Evolutionary conservation across 805 yeast species (phyloP), one percentile per base, ranked within the genome.

Genomic region (Yarrowia keelungensis): DNA sequence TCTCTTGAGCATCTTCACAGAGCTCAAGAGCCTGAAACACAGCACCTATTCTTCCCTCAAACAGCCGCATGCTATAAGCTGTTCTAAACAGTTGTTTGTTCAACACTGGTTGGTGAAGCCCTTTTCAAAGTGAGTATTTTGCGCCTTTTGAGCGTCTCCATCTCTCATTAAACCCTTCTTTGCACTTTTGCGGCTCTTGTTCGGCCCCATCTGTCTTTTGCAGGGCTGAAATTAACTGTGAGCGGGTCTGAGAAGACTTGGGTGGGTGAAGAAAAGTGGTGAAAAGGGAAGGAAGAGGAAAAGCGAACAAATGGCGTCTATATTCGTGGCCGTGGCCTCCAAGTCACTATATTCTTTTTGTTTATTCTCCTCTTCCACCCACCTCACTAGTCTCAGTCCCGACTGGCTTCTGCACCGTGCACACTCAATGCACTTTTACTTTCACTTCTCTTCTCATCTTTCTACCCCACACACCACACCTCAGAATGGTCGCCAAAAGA

Each of bases 391-490:
- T 36, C 39, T 56, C 62, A 41, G 62, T 41, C 62, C 62, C 47
- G 62, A 56, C 62, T 41, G 62, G 22, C 51, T 49, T 39, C 46
- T 42, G 42, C 50, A 59, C 51, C 16, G 50, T 59, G 50, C 51
- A 45, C 65, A 8, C 65, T 10, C 50, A 43, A 59, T 59, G 65
- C 50, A 59, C 65, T 59, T 59, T 59, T 59, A 59, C 65, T 59
- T 59, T 59, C 51, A 59, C 65, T 59, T 59, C 65, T 59, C 65
- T 59, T 59, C 65, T 59, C 65, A 59, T 16, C 42, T 59, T 19
- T 45, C 65, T 59, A 59, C 65, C 65, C 65, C 65, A 59, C 65
- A 59, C 65, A 47, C 41, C 65, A 19, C 65, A 59, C 65, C 22
- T 45, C 41, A 35, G 42, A 59, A 45, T 45, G 51, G 4, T 16